Evolutionary conservation across 1,139 yeast genomes (phyloP), one percentile per base, ranked within the genome.

Genomic region (Pichia norvegensis): DNA sequence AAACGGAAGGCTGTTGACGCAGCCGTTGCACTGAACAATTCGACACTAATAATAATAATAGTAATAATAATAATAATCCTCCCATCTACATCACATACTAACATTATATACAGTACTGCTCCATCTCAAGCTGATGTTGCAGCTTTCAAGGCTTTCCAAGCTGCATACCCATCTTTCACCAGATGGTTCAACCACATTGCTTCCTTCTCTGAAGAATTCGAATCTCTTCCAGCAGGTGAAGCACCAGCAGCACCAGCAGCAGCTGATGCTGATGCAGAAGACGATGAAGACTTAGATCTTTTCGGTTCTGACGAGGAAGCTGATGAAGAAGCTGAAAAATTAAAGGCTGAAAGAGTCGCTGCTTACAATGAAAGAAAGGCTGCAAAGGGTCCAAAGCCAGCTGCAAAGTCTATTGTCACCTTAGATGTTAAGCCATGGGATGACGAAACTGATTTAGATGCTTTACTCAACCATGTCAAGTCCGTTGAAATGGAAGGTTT

Each of bases 351-450:
- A 79, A 88, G 98, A 83, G 74, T 92, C 65, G 97, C 96, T 68
- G 96, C 83, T 70, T 92, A 92, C 79, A 85, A 88, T 66, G 95
- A 95, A 64, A 88, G 85, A 83, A 92, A 92, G 84, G 95, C 95
- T 59, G 82, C 94, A 60, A 85, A 85, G 76, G 95, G 95, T 69
- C 87, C 97, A 65, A 87, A 87, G 80, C 87, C 97, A 65, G 95
- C 96, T 72, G 97, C 98, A 67, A 92, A 92, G 80, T 86, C 97
- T 55, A 76, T 88, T 61, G 95, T 92, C 65, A 92, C 98, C 64
- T 67, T 92, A 65, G 98, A 92, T 64, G 95, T 92, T 62, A 92
- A 92, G 84, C 97, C 97, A 74, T 92, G 98, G 98, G 98, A 92
- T 73, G 97, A 92, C 66, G 97, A 92, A 79, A 92, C 98, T 59